phyloP scores from a whole-genome alignment of 352 stramenopile genomes.

The Globisporangium spinosum region DNA sequence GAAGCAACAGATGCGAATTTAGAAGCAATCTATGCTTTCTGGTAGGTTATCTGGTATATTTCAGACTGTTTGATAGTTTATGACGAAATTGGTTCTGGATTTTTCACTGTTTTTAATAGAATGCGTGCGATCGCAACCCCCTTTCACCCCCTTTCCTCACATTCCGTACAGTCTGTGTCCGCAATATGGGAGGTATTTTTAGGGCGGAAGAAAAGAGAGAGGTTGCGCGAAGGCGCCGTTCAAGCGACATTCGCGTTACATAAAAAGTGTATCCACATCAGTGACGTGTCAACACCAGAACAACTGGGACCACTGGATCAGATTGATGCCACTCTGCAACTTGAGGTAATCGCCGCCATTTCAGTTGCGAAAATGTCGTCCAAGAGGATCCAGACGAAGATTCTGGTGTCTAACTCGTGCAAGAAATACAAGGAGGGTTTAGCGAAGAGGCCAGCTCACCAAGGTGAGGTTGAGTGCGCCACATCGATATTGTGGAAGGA shows the following conservation, averaged over 20 bases:
- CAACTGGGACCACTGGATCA: not conserved
- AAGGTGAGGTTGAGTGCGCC: too few relatives aligned
- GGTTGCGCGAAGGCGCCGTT: slow-evolving; percentile 10
- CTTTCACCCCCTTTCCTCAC: not conserved
- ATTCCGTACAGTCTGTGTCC: not conserved
- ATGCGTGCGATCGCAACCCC: not conserved
- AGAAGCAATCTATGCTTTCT: not conserved
- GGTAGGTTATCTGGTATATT: not conserved
- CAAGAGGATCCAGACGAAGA: not conserved
- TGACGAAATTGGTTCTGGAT: not conserved
- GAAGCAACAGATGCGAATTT: slow-evolving; percentile 5
- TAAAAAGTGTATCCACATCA: slow-evolving; percentile 2
- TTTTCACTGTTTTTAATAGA: not conserved
- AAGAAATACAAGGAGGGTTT: not conserved
- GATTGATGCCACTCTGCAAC: not conserved
- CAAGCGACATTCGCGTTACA: slow-evolving; percentile 1
- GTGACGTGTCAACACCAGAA: not conserved
- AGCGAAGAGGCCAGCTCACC: too few relatives aligned
- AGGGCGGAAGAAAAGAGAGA: slow-evolving; percentile 7
- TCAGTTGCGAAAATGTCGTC: not conserved
- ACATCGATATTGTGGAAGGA: too few relatives aligned
- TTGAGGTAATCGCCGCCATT: not conserved
- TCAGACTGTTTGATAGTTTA: not conserved
- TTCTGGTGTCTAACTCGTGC: not conserved
- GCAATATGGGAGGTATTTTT: not conserved